These are phyloP conservation scores for Cicer arietinum DNA, from an alignment of 306 rosid species.

Conservation along the genomic window DNA sequence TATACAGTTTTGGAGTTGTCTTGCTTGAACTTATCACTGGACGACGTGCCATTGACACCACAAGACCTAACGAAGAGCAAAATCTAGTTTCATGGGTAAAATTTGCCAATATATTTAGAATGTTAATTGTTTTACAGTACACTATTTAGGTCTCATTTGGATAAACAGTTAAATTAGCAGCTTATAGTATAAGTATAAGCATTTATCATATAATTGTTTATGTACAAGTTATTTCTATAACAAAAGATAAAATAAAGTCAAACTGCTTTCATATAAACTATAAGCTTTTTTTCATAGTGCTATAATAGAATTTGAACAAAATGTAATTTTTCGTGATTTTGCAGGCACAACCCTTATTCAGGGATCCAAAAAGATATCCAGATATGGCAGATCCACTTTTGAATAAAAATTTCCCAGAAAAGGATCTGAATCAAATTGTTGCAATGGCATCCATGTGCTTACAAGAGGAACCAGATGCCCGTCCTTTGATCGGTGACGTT, in stretches of 20 bases:
- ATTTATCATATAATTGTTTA: no score
- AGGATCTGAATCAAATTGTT: slow-evolving; percentile 88
- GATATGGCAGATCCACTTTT: slow-evolving; percentile 83
- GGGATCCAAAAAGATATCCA: slow-evolving; percentile 77
- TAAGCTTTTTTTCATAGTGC: no score
- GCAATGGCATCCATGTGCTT: slow-evolving; percentile 93
- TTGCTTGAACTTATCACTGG: slow-evolving; percentile 89
- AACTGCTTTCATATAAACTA: no score
- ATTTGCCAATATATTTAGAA: neutral
- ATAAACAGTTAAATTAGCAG: no score
- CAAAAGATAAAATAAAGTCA: no score
- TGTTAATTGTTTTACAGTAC: no score
- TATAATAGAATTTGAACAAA: no score
- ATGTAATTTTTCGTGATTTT: slow-evolving; percentile 12
- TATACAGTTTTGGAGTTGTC: slow-evolving; percentile 84
- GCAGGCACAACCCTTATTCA: slow-evolving; percentile 89
- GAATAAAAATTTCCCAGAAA: slow-evolving; percentile 64
- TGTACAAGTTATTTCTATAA: no score
- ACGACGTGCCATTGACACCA: slow-evolving; percentile 79
- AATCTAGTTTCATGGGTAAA: slow-evolving; percentile 90
- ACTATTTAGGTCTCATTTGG: no score
- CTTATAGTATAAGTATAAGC: no score
- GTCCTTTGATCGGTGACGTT: slow-evolving; percentile 85
- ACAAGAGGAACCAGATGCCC: slow-evolving; percentile 82
- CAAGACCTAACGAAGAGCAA: slow-evolving; percentile 76